Base-by-base conservation (phyloP, 2,329 filamentous ascomycete species). In the Venturiaceae sp. region DNA sequence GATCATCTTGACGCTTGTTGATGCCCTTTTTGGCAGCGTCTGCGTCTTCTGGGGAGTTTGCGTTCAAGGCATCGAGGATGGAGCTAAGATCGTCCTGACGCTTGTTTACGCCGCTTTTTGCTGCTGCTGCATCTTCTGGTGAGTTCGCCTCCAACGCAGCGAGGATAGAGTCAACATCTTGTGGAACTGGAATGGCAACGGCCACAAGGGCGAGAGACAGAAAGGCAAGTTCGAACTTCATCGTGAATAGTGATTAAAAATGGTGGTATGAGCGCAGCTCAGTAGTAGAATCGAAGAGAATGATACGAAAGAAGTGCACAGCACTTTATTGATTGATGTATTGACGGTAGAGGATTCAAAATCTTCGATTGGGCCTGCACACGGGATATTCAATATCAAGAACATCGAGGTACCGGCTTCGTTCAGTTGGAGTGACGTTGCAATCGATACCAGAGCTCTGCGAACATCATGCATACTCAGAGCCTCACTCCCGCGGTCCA, bases 91-190 rank as follows among this genome's bases (percentile, higher is more conserved):
- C 53, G 30, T 55, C 53, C 34, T 55, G 53, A 26, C 53, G 53
- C 32, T 37, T 55, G 32, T 39, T 37, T 16, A 39, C 5, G 8
- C 53, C 32, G 34, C 53, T n/a, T n/a, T 34, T 19, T 1, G 53
- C 53, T 34, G 33, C 53, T 26, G 32, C 21, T 5, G 53, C 53
- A 55, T 55, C 53, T 21, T 55, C 53, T 34, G 53, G 53, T 6
- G 21, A 32, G 32, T 55, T 55, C 32, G 53, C 53, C 21, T 55
- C 14, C n/a, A 55, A 21, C 13, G 53, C 53, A n/a, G 53, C 53
- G 7, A 55, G 53, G n/a, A 55, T 55, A 14, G 53, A 55, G 13
- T 39, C 36, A n/a, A 55, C 53, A 55, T 55, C 53, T 39, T 55
- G 47, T 14, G 47, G 26, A 8, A 32, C 30, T 7, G 34, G 53